Base-by-base conservation (phyloP, 2,329 filamentous ascomycete genomes). In the Apiospora kogelbergensis region DNA sequence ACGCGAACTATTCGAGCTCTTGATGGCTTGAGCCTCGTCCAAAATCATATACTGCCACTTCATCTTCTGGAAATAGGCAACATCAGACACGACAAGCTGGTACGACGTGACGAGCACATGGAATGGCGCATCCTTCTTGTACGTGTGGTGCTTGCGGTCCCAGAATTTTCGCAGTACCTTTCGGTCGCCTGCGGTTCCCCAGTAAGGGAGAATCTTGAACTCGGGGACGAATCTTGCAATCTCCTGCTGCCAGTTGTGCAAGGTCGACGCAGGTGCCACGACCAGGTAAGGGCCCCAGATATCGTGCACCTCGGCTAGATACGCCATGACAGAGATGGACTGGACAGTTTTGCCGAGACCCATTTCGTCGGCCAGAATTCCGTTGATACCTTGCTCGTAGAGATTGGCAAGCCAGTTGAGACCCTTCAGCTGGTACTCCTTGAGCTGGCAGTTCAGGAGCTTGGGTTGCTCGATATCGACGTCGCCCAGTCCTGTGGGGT, bases 41-140 rank as follows among this genome's bases (percentile, higher is more conserved):
- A 99, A 88, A 80, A 99, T 98, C 96, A 99, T 99, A 84, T 99
- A 98, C 82, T 98, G 96, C 96, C 96, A 99, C 75, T 93, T 93
- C 87, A 99, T 96, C 85, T 98, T 98, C 82, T 98, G 95, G 84
- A 99, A 98, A 81, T 99, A 99, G 70, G 94, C 91, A 1, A 97
- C 93, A 79, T 99, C 96, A 33, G 95, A 93, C 24, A 99, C 96
- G 33, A 99, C 96, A 45, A 99, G 86, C 81, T 99, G 96, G 80
- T 99, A 99, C 0, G 95, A 98, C 0, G 96, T 99, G 64, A 99
- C 91, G 66, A 98, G 89, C 67, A 99, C 95, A 78, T 99, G 96
- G 84, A 99, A 98, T 17, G 94, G 91, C 0, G 95, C 94, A 69
- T 98, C 94, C 76, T 93, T 93, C 76, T 90, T 94, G 82, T 99